Evolutionary conservation across 2,329 filamentous ascomycete genomes (phyloP), one percentile per base, ranked within the genome.

Genomic region (Paraconiothyrium sp.): DNA sequence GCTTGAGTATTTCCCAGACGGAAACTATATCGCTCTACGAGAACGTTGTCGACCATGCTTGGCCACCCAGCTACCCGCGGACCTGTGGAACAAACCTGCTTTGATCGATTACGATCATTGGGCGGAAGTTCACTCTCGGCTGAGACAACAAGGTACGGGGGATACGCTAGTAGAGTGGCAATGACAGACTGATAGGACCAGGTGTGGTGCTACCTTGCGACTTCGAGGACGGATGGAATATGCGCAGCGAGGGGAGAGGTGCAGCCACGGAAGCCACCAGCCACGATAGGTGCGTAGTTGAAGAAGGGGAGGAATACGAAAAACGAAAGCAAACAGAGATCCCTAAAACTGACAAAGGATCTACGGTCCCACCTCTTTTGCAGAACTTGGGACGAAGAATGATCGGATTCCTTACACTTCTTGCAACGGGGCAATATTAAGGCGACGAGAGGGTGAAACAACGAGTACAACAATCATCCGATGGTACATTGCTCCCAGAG

Each of bases 101-200:
- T 54, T 62, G 57, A 67, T 66, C n/a, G 59, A 67, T 11, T 63
- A 60, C n/a, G 61, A 62, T 11, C 49, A 60, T 27, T 64, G 65
- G 63, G 59, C 52, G 2, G 10, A 59, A 1, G 55, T 62, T 22
- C 57, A 56, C 30, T 58, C 16, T 2, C 43, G 30, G 9, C 8
- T 62, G 13, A 41, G 59, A 27, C 27, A 32, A 4, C 27, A 51
- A 49, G 63, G 59, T 61, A 54, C 16, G 39, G 20, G 16, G n/a
- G 7, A 44, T 2, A 3, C 16, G n/a, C 16, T 16, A 54, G 2
- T 7, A 39, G 41, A 1, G 27, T 2, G 9, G 5, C 9, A 11
- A n/a, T 10, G 30, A 20, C 22, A 16, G 22, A 16, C 48, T 50
- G 30, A 50, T 20, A 34, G 30, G 14, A 7, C 4, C 20, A 50